phyloP scores from a whole-genome alignment of 805 yeast genomes.

The Lachancea sp. region DNA sequence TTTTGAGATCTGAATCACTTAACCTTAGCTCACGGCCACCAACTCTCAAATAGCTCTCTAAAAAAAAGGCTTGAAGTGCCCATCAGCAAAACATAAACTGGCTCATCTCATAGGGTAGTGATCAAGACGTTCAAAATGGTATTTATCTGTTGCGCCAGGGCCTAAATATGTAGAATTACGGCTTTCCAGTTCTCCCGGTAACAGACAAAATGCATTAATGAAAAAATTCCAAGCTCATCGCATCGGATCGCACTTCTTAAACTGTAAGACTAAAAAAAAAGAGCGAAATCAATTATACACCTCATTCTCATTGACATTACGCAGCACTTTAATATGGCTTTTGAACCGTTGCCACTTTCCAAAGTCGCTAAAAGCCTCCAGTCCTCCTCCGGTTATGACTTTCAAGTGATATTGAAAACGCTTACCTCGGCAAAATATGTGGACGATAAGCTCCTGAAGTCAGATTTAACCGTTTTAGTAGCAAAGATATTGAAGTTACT shows the following conservation, averaged over 20 bases:
- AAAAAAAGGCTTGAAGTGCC: too few species aligned
- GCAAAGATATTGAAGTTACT: constrained; percentile 39
- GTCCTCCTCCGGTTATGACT: constrained; percentile 24
- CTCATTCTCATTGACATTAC: background rate
- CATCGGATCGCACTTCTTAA: constrained; percentile 1
- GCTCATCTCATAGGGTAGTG: too few species aligned
- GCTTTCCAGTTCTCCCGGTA: background rate
- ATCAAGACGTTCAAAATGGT: too few species aligned
- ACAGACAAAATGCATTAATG: background rate
- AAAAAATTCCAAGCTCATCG: constrained; percentile 5
- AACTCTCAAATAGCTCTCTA: too few species aligned
- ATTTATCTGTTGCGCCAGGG: too few species aligned
- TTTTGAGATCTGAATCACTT: too few species aligned
- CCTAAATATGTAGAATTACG: too few species aligned
- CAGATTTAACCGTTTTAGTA: constrained; percentile 29
- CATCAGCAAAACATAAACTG: too few species aligned
- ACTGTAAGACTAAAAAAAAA: background rate
- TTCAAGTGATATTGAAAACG: constrained; percentile 23
- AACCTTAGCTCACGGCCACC: too few species aligned
- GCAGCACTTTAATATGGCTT: background rate
- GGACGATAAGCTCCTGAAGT: constrained; percentile 27
- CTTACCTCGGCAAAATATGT: constrained; percentile 27
- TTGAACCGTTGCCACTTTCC: constrained; percentile 21
- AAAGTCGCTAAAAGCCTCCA: constrained; percentile 27
- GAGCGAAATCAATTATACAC: background rate